Evolutionary conservation across 306 rosid genomes (phyloP).

Genomic region (Lotus japonicus): DNA sequence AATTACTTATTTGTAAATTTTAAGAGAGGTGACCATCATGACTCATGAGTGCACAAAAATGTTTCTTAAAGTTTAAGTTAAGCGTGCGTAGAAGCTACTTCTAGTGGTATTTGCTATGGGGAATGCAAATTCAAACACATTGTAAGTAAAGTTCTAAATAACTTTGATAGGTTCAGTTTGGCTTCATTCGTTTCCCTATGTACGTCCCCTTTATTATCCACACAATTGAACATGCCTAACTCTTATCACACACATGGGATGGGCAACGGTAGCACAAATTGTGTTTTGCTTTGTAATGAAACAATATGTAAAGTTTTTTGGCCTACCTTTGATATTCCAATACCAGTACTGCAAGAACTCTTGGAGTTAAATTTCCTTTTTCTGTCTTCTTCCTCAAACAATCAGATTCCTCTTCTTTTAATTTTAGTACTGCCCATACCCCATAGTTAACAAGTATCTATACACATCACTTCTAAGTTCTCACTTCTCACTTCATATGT

Average conservation of each 20-base stretch:
- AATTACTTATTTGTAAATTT: too few relatives aligned
- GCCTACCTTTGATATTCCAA: neutral
- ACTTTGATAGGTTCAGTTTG: neutral
- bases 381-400: conserved; percentile 9
- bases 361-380: conserved; percentile 18
- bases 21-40: too few relatives aligned
- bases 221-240: conserved; percentile 10
- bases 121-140: too few relatives aligned
- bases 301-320: neutral
- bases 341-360: neutral
- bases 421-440: neutral
- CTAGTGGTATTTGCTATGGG: too few relatives aligned
- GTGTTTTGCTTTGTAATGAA: neutral
- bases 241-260: conserved; percentile 5
- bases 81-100: too few relatives aligned
- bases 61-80: too few relatives aligned
- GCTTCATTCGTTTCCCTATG: conserved; percentile 9
- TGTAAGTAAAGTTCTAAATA: too few relatives aligned
- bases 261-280: neutral
- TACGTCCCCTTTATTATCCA: conserved; percentile 9
- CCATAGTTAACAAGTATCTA: neutral
- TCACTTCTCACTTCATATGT: neutral
- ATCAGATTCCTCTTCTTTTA: neutral
- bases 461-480: neutral
- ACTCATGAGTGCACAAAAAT: too few relatives aligned